phyloP scores from a whole-genome alignment of 805 yeast genomes.

The Wickerhamiella sergipiensis region DNA sequence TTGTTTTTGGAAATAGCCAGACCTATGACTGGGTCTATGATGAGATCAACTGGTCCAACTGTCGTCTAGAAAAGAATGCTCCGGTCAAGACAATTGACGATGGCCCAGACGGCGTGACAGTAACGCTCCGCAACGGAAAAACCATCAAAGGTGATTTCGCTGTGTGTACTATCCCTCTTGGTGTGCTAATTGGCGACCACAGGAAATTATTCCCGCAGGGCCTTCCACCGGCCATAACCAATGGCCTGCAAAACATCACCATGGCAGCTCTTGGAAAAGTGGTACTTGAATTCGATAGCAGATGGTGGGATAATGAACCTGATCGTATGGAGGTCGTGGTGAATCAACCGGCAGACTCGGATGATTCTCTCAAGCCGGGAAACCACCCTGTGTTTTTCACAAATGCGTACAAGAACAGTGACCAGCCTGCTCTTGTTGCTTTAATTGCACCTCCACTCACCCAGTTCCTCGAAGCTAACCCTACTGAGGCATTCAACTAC shows the following conservation, averaged over 20 bases:
- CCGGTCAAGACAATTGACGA: conserved; percentile 31
- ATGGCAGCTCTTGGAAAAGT: conserved; percentile 64
- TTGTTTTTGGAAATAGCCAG: conserved; percentile 41
- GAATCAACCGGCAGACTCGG: conserved; percentile 11
- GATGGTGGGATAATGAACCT: conserved; percentile 43
- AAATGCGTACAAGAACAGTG: conserved; percentile 36
- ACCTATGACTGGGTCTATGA: conserved; percentile 33
- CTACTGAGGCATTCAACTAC: conserved; percentile 41
- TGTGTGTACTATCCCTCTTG: conserved; percentile 65
- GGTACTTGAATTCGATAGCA: conserved; percentile 45
- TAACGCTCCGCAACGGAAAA: conserved; percentile 25
- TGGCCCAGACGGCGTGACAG: conserved; percentile 10
- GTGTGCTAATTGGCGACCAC: conserved; percentile 38
- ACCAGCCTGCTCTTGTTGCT: conserved; percentile 40
- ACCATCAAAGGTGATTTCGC: conserved; percentile 35
- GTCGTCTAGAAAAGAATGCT: conserved; percentile 28
- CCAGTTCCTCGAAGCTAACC: conserved; percentile 35
- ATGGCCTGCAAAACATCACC: conserved; percentile 35
- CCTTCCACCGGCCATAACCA: conserved; percentile 30
- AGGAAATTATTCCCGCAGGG: conserved; percentile 35
- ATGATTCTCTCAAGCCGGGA: conserved; percentile 27
- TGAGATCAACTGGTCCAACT: conserved; percentile 26
- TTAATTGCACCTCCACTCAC: conserved; percentile 63
- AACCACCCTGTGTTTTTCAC: conserved; percentile 47
- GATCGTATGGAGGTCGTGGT: conserved; percentile 40